Conservation (phyloP, 2,329 filamentous ascomycete species). For the Penicillium italicum region DNA sequence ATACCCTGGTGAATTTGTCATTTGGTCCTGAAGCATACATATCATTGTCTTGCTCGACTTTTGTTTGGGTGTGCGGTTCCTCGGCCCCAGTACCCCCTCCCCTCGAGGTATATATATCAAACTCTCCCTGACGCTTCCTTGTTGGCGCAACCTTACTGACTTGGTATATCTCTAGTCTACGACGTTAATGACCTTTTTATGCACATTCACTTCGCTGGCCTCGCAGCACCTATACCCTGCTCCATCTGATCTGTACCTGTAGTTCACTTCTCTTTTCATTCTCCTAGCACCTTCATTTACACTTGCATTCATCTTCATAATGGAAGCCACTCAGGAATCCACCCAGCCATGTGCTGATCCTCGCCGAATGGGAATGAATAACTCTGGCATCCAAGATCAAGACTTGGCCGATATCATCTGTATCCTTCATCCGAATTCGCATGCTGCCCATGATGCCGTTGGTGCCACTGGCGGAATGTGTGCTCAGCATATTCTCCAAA, state of each 20-base stretch:
- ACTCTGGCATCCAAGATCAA: slow-evolving; percentile 75
- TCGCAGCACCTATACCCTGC: slow-evolving; percentile 26
- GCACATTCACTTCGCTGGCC: slow-evolving; percentile 17
- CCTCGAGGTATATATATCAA: slow-evolving; percentile 17
- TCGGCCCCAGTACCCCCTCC: neutral
- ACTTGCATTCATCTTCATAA: slow-evolving; percentile 14
- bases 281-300: slow-evolving; percentile 14
- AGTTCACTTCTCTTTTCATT: slow-evolving; percentile 12
- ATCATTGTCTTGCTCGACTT: neutral
- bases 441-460: slow-evolving; percentile 69
- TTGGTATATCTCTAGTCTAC: slow-evolving; percentile 6
- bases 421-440: slow-evolving; percentile 75
- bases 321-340: slow-evolving; percentile 56
- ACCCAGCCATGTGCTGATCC: slow-evolving; percentile 82
- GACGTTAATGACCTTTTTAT: slow-evolving; percentile 27
- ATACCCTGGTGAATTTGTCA: slow-evolving; percentile 5
- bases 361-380: slow-evolving; percentile 71
- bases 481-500: slow-evolving; percentile 61
- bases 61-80: slow-evolving; percentile 7
- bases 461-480: slow-evolving; percentile 49
- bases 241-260: slow-evolving; percentile 14
- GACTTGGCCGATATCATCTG: slow-evolving; percentile 87
- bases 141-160: slow-evolving; percentile 3
- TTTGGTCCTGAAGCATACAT: neutral
- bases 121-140: neutral